phyloP scores from a whole-genome alignment of 345 rosid genomes.

The Cardamine chenopodiifolia region DNA sequence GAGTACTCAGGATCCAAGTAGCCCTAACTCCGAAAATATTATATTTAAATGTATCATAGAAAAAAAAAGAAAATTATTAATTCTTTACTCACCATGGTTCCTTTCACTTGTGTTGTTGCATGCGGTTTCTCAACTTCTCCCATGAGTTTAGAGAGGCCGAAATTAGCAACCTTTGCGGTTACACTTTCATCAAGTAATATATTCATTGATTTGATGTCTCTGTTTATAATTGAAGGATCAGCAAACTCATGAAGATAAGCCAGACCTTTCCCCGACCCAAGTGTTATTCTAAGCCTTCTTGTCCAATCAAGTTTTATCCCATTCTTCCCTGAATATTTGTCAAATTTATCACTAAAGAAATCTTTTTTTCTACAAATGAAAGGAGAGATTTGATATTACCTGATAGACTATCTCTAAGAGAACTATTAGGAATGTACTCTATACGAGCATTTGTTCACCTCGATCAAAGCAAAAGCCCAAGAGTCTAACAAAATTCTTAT shows the following conservation, averaged over 20 bases:
- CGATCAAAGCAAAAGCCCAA: constrained; percentile 66
- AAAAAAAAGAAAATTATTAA: not conserved
- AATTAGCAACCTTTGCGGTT: constrained; percentile 89
- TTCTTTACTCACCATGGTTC: constrained; percentile 77
- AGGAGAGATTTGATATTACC: not conserved
- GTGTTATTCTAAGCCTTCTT: constrained; percentile 65
- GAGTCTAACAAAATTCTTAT: constrained; percentile 63
- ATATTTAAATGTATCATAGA: not conserved
- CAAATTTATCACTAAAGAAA: not conserved
- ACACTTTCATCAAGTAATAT: constrained; percentile 73
- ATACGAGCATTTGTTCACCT: constrained; percentile 30
- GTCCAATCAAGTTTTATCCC: constrained; percentile 76
- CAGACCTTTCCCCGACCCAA: constrained; percentile 77
- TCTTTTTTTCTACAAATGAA: not conserved
- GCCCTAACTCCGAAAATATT: not conserved
- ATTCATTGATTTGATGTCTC: constrained; percentile 78
- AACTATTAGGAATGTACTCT: constrained; percentile 5
- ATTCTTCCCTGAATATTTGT: constrained; percentile 53
- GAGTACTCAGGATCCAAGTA: constrained; percentile 11
- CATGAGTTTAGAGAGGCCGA: constrained; percentile 81
- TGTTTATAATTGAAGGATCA: constrained; percentile 88
- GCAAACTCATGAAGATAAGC: constrained; percentile 85
- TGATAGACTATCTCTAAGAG: constrained; percentile 10
- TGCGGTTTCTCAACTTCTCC: constrained; percentile 61
- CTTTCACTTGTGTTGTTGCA: constrained; percentile 90